A percentile compares a stretch with the other conserved stretches of the same genome.
phyloP scores from a whole-genome alignment of 2,329 filamentous ascomycete species.

The Trichoderma asperellum region DNA sequence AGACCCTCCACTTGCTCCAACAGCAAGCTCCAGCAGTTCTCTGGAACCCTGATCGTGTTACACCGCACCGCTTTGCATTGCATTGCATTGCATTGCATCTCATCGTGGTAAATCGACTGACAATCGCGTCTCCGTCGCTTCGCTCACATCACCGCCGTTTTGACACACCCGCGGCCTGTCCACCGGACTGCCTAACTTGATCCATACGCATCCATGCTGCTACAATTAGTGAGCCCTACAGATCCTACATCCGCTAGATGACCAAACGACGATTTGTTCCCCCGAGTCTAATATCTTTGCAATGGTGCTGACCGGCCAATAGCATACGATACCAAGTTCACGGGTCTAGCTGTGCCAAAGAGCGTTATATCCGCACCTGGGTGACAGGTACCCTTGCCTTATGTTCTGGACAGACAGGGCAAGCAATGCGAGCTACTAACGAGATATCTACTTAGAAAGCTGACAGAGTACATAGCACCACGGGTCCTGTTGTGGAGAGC shows the following conservation, averaged over 20 bases:
- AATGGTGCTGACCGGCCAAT: constrained; percentile 10
- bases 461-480: constrained; percentile 2
- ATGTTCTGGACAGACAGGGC: constrained; percentile 1
- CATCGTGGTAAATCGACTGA: background rate
- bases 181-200: background rate
- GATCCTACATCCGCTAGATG: background rate
- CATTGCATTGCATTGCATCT: constrained; percentile 1
- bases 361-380: constrained; percentile 20
- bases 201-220: background rate
- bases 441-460: background rate
- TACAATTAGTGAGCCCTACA: background rate
- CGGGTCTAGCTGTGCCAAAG: constrained; percentile 14
- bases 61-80: constrained; percentile 2
- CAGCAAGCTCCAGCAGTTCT: background rate
- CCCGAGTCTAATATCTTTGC: background rate
- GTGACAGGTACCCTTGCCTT: background rate
- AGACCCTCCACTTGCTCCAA: background rate
- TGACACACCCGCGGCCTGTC: constrained; percentile 6
- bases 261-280: background rate
- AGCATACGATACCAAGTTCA: constrained; percentile 14
- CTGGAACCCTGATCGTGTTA: background rate
- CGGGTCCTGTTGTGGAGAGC: background rate
- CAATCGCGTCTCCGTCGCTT: constrained; percentile 5
- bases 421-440: constrained; percentile 13
- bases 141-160: background rate